phyloP scores from a whole-genome alignment of 2,329 filamentous ascomycete species.

The Aspergillus pseudonomiae region DNA sequence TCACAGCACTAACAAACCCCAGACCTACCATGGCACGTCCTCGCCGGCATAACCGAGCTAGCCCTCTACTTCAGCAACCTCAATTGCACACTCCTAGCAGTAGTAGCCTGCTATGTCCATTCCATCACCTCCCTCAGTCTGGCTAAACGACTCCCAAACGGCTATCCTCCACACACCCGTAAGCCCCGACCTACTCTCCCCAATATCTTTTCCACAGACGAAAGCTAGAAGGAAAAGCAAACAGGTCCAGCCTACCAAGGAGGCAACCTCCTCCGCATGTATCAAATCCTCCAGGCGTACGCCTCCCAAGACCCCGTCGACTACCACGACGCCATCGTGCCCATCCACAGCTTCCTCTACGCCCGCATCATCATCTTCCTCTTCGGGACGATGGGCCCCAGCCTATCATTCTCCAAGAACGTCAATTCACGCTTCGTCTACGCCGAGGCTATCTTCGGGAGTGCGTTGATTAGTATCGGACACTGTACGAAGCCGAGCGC shows the following conservation, averaged over 20 bases:
- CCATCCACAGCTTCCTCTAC: constrained; percentile 10
- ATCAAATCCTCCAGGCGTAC: constrained; percentile 10
- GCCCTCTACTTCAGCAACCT: constrained; percentile 1
- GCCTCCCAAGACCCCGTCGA: background rate
- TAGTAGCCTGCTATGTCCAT: constrained; percentile 5
- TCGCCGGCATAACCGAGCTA: constrained; percentile 1
- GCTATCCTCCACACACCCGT: constrained; percentile 12
- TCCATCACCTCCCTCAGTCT: background rate
- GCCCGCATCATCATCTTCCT: constrained; percentile 6
- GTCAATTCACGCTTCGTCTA: constrained; percentile 12
- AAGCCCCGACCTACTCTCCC: background rate
- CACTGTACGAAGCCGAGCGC: constrained; percentile 7
- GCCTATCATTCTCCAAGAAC: constrained; percentile 3
- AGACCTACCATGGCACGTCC: background rate
- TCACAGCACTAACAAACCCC: background rate
- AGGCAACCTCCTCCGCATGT: constrained; percentile 3
- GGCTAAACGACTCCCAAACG: constrained; percentile 8
- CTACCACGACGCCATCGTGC: constrained; percentile 13
- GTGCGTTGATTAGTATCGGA: constrained; percentile 3
- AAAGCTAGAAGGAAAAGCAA: background rate
- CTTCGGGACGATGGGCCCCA: constrained; percentile 11
- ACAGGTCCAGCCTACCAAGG: constrained; percentile 13
- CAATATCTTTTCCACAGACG: background rate
- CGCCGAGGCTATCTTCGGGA: constrained; percentile 7
- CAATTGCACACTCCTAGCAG: constrained; percentile 5